Conservation (phyloP, 495 filamentous ascomycete species). For the Hypoxylon crocopeplum region DNA sequence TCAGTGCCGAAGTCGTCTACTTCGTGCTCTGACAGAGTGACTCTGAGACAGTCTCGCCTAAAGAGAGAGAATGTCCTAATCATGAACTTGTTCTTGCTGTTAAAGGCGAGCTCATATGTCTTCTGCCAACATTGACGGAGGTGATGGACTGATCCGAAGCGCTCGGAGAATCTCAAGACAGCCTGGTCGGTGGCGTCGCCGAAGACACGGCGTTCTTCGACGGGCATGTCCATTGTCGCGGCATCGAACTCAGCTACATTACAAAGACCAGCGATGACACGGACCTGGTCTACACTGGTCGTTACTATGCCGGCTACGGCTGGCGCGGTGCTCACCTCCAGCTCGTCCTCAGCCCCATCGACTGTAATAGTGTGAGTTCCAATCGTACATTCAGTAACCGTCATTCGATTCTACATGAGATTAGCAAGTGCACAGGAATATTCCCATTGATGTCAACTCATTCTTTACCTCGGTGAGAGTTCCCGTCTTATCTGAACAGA, state of each 20-base stretch:
- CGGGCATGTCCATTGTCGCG: constrained; percentile 57
- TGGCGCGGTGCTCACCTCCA: constrained; percentile 37
- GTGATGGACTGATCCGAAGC: constrained; percentile 56
- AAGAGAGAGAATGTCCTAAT: constrained; percentile 53
- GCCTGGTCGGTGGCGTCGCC: constrained; percentile 79
- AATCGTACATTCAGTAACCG: constrained; percentile 61
- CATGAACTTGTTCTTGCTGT: constrained; percentile 83
- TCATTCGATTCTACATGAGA: constrained; percentile 61
- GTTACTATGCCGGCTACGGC: constrained; percentile 41
- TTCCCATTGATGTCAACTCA: neutral
- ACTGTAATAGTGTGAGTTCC: constrained; percentile 49
- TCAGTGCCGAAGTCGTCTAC: constrained; percentile 46
- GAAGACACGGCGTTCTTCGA: constrained; percentile 64
- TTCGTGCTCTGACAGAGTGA: constrained; percentile 45
- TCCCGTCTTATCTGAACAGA: constrained; percentile 75
- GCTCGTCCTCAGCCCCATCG: constrained; percentile 49
- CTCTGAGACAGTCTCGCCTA: constrained; percentile 44
- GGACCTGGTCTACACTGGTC: constrained; percentile 56
- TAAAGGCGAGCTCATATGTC: constrained; percentile 73
- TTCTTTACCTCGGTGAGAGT: constrained; percentile 63
- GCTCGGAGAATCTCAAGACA: constrained; percentile 70
- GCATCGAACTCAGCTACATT: constrained; percentile 75
- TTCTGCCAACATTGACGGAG: constrained; percentile 60
- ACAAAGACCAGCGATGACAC: constrained; percentile 64
- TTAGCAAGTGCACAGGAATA: neutral